These are phyloP conservation scores for Sanghuangporus weigelae DNA, from an alignment of 1,284 basidiomycete genomes.

Conservation along the genomic window DNA sequence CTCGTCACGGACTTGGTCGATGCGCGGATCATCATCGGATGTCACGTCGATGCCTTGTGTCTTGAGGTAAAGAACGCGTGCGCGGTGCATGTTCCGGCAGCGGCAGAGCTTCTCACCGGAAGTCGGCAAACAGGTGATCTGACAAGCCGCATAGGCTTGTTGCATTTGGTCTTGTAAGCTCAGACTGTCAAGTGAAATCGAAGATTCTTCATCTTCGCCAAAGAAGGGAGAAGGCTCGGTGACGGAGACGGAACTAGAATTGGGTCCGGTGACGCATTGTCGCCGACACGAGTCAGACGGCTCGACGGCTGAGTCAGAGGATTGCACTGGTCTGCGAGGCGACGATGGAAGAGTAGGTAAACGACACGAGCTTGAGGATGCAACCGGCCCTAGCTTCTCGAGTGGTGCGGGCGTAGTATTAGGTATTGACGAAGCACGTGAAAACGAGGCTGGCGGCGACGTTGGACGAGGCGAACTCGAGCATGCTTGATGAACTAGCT, in stretches of 20 bases:
- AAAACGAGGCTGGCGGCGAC: background rate
- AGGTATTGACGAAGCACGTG: background rate
- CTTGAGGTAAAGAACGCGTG: constrained; percentile 54
- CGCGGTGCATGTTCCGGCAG: constrained; percentile 46
- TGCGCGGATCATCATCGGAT: constrained; percentile 54
- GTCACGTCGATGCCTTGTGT: constrained; percentile 56
- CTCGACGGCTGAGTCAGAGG: background rate
- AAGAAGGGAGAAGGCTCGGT: constrained; percentile 1
- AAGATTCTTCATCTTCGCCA: background rate
- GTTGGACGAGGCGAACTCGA: constrained; percentile 6
- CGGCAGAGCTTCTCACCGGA: background rate
- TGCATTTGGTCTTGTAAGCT: constrained; percentile 60
- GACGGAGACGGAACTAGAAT: background rate
- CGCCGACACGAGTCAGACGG: background rate
- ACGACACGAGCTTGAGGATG: constrained; percentile 1
- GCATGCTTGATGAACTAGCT: constrained; percentile 6
- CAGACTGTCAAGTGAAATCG: constrained; percentile 20
- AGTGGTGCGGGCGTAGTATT: background rate
- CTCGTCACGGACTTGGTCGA: constrained; percentile 56
- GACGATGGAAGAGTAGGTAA: background rate
- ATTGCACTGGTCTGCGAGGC: background rate
- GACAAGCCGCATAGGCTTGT: constrained; percentile 55
- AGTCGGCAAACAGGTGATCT: background rate
- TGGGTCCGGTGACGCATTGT: background rate
- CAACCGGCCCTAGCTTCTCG: background rate